Evolutionary conservation across 2,329 filamentous ascomycete genomes (phyloP).

Genomic region (Thielaviopsis musarum): DNA sequence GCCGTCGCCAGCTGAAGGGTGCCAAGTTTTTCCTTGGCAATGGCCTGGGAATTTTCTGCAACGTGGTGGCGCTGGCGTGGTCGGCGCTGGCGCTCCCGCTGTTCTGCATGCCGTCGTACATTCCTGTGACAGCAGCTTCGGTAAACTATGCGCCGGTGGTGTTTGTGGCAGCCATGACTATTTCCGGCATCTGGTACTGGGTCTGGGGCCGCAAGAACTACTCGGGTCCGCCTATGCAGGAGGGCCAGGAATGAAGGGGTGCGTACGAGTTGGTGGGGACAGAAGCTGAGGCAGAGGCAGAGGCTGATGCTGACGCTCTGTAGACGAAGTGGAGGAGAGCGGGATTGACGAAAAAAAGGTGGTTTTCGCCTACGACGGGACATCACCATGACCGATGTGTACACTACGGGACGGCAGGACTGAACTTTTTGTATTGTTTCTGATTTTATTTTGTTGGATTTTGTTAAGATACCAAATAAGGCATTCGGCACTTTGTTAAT

Average conservation of each 20-base stretch:
- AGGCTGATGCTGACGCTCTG: too few species aligned
- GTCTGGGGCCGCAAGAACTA: conserved; percentile 56
- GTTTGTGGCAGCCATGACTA: conserved; percentile 46
- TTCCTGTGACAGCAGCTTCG: conserved; percentile 39
- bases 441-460: background rate
- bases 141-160: conserved; percentile 65
- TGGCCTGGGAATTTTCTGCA: conserved; percentile 39
- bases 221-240: conserved; percentile 37
- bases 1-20: conserved; percentile 39
- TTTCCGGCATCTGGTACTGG: conserved; percentile 51
- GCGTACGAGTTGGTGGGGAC: background rate
- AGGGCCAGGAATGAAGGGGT: background rate
- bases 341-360: background rate
- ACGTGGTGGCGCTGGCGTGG: conserved; percentile 50
- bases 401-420: background rate
- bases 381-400: background rate
- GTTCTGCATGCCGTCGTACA: conserved; percentile 53
- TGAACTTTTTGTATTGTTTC: background rate
- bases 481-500: background rate
- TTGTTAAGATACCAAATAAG: conserved; percentile 4
- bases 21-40: conserved; percentile 45
- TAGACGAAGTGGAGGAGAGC: too few species aligned
- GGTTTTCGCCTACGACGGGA: background rate
- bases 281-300: too few species aligned
- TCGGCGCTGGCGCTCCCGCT: conserved; percentile 51